Evolutionary conservation across 2,329 filamentous ascomycete genomes (phyloP), one percentile per base, ranked within the genome.

Genomic region (Phialophora tarda): DNA sequence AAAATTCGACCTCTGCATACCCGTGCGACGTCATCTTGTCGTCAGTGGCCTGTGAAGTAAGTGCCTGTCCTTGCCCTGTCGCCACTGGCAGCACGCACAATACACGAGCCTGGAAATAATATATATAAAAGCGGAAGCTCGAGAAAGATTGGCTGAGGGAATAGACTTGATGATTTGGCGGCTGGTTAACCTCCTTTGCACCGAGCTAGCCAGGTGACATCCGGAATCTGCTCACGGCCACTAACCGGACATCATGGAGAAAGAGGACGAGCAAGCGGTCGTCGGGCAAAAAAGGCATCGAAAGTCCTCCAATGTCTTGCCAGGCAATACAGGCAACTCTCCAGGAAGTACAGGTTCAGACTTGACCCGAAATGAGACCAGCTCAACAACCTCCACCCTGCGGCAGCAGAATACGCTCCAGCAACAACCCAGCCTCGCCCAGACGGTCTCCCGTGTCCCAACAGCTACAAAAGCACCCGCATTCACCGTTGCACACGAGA

Each of bases 401-500:
- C 38, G 17, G 7, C 38, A n/a, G 38, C 38, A 44, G 38, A n/a
- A 44, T n/a, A 44, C 38, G 38, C 38, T 44, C 17, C 14, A 17
- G 21, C 38, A 44, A n/a, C 38, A n/a, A 44, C 17, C 38, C 17
- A 44, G 38, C 17, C 38, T 44, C 6, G 38, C 38, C 21, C 38
- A 44, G 38, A 44, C 38, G 17, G 38, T 44, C 14, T 44, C 38
- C 38, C 38, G 38, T 44, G 17, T 44, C 5, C 38, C 38, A 6
- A 44, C 38, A 7, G 38, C 38, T 7, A 21, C 38, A 8, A 44
- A 44, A 44, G 38, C 38, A 21, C 38, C 38, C 17, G 17, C 17
- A 3, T 44, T 44, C 38, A n/a, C 38, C 1, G 17, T 44, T 2
- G 38, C 38, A 44, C 38, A 56, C 50, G 64, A 69, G 54, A 38